phyloP scores from a whole-genome alignment of 345 rosid species.

The Gossypium anomalum region DNA sequence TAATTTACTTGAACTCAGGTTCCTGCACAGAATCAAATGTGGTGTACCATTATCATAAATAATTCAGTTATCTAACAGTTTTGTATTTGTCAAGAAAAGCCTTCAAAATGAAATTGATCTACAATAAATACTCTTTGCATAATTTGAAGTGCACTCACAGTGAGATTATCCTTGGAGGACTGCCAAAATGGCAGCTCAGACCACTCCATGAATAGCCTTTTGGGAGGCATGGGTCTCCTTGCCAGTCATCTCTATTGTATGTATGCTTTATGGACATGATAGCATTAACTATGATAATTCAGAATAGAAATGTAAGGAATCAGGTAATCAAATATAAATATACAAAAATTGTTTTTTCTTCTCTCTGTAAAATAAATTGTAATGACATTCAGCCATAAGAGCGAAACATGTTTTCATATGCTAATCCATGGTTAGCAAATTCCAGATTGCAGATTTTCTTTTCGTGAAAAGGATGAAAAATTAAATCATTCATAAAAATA shows the following conservation, averaged over 20 bases:
- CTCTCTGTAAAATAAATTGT: not conserved
- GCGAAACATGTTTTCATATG: not conserved
- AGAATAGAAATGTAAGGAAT: not conserved
- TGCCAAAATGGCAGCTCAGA: conserved; percentile 11
- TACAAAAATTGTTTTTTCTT: not conserved
- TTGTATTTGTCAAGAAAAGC: not conserved
- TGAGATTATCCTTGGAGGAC: conserved; percentile 25
- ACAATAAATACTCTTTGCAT: not conserved
- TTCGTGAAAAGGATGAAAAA: not conserved
- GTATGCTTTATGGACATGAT: conserved; percentile 11
- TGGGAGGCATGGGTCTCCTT: conserved; percentile 34
- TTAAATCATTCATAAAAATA: not conserved
- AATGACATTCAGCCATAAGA: not conserved
- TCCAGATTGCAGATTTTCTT: not conserved
- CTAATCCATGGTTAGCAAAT: not conserved
- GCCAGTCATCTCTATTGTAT: conserved; percentile 18
- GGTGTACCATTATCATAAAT: not conserved
- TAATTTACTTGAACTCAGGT: conserved; percentile 31
- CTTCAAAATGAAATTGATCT: not conserved
- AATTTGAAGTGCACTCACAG: conserved; percentile 20
- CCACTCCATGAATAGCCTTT: conserved; percentile 20
- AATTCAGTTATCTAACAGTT: too few relatives aligned
- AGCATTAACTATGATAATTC: conserved; percentile 12
- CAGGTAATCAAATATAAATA: not conserved
- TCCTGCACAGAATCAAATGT: conserved; percentile 11